These are phyloP conservation scores for Parasitella parasitica DNA, from an alignment of 371 early-diverging fungal genomes.

Conservation along the genomic window DNA sequence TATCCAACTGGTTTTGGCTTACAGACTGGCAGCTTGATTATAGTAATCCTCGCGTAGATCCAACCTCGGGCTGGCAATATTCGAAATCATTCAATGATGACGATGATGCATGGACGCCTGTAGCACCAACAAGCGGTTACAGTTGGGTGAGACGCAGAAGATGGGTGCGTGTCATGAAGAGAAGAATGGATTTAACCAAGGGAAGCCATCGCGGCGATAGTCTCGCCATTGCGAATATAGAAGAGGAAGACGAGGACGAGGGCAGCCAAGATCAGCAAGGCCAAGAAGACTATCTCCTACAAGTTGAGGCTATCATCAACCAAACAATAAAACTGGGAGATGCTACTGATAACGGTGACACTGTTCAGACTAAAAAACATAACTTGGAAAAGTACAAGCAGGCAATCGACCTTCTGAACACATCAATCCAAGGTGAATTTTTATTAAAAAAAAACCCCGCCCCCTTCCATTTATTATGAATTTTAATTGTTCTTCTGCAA, in stretches of 20 bases:
- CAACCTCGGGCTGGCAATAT: slow-evolving; percentile 73
- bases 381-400: slow-evolving; percentile 6
- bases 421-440: slow-evolving; percentile 1
- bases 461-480: too few relatives aligned
- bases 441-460: too few relatives aligned
- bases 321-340: slow-evolving; percentile 13
- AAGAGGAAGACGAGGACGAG: slow-evolving; percentile 6
- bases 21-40: slow-evolving; percentile 81
- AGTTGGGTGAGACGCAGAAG: slow-evolving; percentile 72
- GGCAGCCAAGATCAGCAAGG: background rate
- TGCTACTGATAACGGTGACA: slow-evolving; percentile 1
- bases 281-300: slow-evolving; percentile 13
- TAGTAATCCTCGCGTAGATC: slow-evolving; percentile 62
- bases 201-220: slow-evolving; percentile 21
- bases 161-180: slow-evolving; percentile 81
- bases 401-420: background rate
- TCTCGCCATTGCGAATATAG: slow-evolving; percentile 7
- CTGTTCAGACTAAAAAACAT: background rate
- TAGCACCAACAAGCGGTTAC: slow-evolving; percentile 53
- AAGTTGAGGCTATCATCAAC: slow-evolving; percentile 29
- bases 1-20: slow-evolving; percentile 75
- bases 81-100: slow-evolving; percentile 55
- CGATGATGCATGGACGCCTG: slow-evolving; percentile 56
- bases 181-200: slow-evolving; percentile 56
- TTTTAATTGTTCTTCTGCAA: too few relatives aligned